These are phyloP conservation scores for Trichoderma sp. DNA, from an alignment of 2,329 filamentous ascomycete species.

Conservation along the genomic window DNA sequence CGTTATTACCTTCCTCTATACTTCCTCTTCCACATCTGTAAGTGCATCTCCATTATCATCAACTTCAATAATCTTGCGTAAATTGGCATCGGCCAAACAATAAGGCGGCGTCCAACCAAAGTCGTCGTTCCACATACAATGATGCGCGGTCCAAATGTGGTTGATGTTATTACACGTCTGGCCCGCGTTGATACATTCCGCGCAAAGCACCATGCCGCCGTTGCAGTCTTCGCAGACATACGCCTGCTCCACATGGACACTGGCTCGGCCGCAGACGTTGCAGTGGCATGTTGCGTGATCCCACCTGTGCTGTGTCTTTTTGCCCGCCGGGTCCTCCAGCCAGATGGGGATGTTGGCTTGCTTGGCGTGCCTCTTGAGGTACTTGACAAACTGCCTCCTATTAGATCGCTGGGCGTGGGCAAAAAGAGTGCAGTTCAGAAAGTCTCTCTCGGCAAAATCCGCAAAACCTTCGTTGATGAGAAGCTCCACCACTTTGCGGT, in stretches of 20 bases:
- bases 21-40: not conserved
- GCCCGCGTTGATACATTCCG: constrained; percentile 12
- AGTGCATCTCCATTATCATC: not conserved
- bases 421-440: constrained; percentile 6
- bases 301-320: not conserved
- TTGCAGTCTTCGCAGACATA: constrained; percentile 16
- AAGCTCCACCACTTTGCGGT: constrained; percentile 1
- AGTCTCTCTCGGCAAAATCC: constrained; percentile 10
- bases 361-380: not conserved
- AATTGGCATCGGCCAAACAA: not conserved
- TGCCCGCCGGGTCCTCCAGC: constrained; percentile 5
- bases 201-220: constrained; percentile 14
- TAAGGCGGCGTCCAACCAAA: not conserved
- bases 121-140: not conserved
- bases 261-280: constrained; percentile 14
- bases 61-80: not conserved
- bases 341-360: not conserved
- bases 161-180: not conserved
- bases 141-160: constrained; percentile 17
- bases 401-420: constrained; percentile 1
- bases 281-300: constrained; percentile 11
- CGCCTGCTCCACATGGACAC: not conserved
- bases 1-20: not conserved
- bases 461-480: not conserved
- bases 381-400: not conserved